Base-by-base conservation (phyloP, 78 protist species). In the Fonticula alba region DNA sequence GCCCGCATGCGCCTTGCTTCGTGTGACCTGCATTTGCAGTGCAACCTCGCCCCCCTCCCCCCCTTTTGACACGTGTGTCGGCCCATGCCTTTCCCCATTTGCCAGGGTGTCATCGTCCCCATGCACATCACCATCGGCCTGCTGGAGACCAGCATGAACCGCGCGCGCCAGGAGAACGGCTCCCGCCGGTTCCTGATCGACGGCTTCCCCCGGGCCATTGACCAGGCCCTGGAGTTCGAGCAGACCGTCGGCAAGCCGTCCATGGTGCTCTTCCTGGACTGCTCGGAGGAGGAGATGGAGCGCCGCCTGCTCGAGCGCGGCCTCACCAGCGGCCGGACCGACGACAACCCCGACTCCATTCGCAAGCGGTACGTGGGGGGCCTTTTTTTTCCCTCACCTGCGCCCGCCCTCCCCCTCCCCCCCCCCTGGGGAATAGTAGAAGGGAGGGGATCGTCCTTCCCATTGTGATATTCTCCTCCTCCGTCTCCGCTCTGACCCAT, bases 281-380 rank as follows among this genome's bases (percentile, higher is more conserved):
- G 74, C 53, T 50, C 72, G 35, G 78, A 69, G 50, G 81, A 61
- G 29, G 70, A 56, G 26, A 29, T 75, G 61, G n/a, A 9, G 49
- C 1, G 17, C 40, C 77, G 77, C 3, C 40, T 40, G 7, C 7
- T 62, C 49, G n/a, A 58, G 35, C 81, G 91, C 33, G 87, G 77
- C 26, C 41, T 47, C 59, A 63, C 79, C 13, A 62, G 68, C 41
- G 75, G 77, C 24, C 62, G 91, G 26, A 15, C 47, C 33, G 91
- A 85, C 58, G 91, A 85, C 73, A 82, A 81, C 62, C 13, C 43
- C 20, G 86, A 73, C 26, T 27, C 84, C 19, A 67, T 81, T 37
- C 29, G 22, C 20, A 78, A 77, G 59, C 64, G 85, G 14, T 52
- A 1, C 57, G 33, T 27, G n/a, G 29, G n/a, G n/a, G n/a, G n/a